Percentiles rank a stretch among this genome's conserved stretches.
Conservation (phyloP, 768 basidiomycete species). For the Mycena maculata region DNA sequence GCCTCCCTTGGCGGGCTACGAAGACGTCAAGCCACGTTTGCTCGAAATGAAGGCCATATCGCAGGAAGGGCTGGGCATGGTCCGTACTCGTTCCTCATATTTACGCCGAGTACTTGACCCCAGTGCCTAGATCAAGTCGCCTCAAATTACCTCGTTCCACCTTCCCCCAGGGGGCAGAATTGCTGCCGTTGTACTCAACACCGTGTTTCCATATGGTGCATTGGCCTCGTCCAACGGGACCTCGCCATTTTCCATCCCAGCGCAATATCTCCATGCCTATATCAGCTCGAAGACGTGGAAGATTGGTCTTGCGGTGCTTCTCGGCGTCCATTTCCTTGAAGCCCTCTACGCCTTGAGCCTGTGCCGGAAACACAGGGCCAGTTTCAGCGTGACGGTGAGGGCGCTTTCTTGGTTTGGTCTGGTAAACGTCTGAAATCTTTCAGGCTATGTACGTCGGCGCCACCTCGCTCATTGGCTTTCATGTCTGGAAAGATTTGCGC, state of each 20-base stretch:
- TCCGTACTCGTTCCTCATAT: constrained; percentile 36
- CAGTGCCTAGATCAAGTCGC: constrained; percentile 64
- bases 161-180: constrained; percentile 50
- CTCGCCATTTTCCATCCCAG: constrained; percentile 45
- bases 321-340: constrained; percentile 58
- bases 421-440: neutral
- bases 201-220: constrained; percentile 39
- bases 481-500: constrained; percentile 65
- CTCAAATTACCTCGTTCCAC: constrained; percentile 68
- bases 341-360: constrained; percentile 58
- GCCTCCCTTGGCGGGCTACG: constrained; percentile 69
- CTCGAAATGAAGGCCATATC: constrained; percentile 85
- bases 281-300: constrained; percentile 33
- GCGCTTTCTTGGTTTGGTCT: constrained; percentile 35
- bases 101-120: neutral
- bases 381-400: constrained; percentile 32
- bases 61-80: constrained; percentile 86
- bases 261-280: constrained; percentile 44
- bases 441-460: constrained; percentile 66
- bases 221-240: constrained; percentile 37
- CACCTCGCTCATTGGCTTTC: constrained; percentile 66
- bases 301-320: constrained; percentile 25
- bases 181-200: constrained; percentile 45
- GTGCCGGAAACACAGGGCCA: constrained; percentile 47
- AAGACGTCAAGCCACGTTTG: constrained; percentile 41